phyloP scores from a whole-genome alignment of 805 yeast species.

The Starmerella riodocensis region DNA sequence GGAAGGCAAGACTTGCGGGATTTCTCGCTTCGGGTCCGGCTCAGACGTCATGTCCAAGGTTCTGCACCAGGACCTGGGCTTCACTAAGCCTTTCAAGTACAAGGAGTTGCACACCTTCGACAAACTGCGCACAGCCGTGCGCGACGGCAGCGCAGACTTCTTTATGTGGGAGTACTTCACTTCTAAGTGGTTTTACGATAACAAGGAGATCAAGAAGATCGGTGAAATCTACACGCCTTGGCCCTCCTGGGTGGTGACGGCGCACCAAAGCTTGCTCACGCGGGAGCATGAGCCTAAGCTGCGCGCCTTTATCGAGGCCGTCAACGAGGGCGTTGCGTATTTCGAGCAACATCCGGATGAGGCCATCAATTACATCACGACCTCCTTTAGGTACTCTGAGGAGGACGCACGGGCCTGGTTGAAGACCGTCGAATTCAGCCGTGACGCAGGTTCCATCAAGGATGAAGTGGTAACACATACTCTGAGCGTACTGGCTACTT shows the following conservation, averaged over 20 bases:
- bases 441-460: constrained; percentile 39
- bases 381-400: constrained; percentile 58
- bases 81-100: constrained; percentile 34
- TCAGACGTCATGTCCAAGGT: constrained; percentile 86
- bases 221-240: constrained; percentile 91
- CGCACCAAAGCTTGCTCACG: constrained; percentile 31
- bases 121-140: constrained; percentile 70
- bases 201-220: constrained; percentile 61
- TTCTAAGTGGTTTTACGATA: constrained; percentile 70
- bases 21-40: constrained; percentile 80
- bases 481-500: constrained; percentile 41
- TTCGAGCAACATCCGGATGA: constrained; percentile 50
- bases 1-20: constrained; percentile 54
- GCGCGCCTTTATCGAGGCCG: constrained; percentile 36
- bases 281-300: constrained; percentile 24
- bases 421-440: constrained; percentile 54
- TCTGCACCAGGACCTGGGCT: constrained; percentile 48
- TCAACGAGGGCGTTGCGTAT: constrained; percentile 56
- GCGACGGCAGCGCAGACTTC: constrained; percentile 50
- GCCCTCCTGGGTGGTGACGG: constrained; percentile 85
- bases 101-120: constrained; percentile 53
- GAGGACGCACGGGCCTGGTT: constrained; percentile 77
- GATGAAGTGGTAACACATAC: constrained; percentile 42
- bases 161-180: constrained; percentile 97
- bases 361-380: constrained; percentile 49